Percentiles rank a stretch among this genome's conserved stretches.
phyloP scores from a whole-genome alignment of 805 yeast species.

The Hanseniaspora nectarophila region DNA sequence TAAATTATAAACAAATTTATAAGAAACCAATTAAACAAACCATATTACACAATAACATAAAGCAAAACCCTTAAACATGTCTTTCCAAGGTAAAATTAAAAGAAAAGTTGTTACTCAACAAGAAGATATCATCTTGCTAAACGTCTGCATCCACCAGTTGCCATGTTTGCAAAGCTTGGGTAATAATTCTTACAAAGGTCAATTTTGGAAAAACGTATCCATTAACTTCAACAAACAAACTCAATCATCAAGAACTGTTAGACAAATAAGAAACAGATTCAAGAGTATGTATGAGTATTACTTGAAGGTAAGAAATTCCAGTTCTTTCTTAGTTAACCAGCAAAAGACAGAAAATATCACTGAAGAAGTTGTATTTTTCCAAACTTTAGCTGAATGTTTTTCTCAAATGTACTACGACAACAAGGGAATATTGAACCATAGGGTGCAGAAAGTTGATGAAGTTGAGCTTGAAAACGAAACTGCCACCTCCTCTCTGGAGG shows the following conservation, averaged over 20 bases:
- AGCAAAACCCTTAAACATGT: no score
- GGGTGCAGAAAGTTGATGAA: neutral
- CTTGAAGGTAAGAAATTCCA: neutral
- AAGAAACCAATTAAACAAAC: no score
- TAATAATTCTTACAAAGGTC: neutral
- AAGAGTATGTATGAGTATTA: neutral
- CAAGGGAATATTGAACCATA: neutral
- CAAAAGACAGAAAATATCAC: neutral
- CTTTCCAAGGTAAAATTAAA: slow-evolving; percentile 23
- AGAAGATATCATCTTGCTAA: neutral
- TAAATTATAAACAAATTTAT: no score
- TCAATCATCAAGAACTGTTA: neutral
- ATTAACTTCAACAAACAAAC: neutral
- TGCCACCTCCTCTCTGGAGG: neutral
- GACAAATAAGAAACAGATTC: neutral
- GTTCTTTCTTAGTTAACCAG: neutral
- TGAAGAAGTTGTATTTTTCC: neutral
- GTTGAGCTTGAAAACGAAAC: neutral
- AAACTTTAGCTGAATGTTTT: neutral
- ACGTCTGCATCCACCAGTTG: neutral
- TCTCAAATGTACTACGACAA: neutral
- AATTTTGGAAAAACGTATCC: neutral
- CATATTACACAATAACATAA: no score
- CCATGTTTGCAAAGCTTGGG: neutral
- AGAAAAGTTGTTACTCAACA: slow-evolving; percentile 25